phyloP scores from a whole-genome alignment of 495 filamentous ascomycete species.

The Neurospora sp. region DNA sequence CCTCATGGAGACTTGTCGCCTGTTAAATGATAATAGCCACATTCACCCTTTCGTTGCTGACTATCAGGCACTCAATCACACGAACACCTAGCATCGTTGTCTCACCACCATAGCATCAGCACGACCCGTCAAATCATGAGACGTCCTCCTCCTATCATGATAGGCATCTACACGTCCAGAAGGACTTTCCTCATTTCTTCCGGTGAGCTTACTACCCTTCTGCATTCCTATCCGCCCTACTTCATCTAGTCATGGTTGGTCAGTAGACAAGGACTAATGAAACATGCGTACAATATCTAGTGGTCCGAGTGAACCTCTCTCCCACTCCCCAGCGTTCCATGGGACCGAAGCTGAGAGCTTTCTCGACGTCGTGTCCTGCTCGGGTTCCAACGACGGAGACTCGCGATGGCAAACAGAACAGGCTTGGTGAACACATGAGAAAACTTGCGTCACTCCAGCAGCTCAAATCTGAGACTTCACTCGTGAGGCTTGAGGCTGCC shows the following conservation, averaged over 20 bases:
- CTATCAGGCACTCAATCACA: background rate
- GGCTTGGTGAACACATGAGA: background rate
- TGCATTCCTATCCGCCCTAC: background rate
- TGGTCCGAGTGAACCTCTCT: background rate
- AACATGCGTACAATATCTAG: background rate
- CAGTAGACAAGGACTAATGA: background rate
- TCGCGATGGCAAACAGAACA: background rate
- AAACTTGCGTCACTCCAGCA: background rate
- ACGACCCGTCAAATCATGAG: background rate
- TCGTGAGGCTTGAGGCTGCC: slow-evolving; percentile 18
- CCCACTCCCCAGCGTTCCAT: background rate
- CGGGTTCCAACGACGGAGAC: background rate
- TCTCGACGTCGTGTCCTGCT: background rate
- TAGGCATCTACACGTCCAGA: background rate
- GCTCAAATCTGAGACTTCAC: background rate
- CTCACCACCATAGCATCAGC: background rate
- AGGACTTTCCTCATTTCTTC: background rate
- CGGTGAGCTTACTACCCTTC: background rate
- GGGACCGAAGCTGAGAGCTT: background rate
- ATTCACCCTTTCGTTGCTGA: background rate
- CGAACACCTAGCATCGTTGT: background rate
- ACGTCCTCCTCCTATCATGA: background rate
- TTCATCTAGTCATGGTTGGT: background rate
- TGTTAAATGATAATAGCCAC: background rate
- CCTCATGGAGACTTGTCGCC: background rate